Percentiles rank a stretch among this genome's conserved stretches.
These are phyloP conservation scores for Ogataea angusta DNA, from an alignment of 805 yeast species.

Conservation along the genomic window DNA sequence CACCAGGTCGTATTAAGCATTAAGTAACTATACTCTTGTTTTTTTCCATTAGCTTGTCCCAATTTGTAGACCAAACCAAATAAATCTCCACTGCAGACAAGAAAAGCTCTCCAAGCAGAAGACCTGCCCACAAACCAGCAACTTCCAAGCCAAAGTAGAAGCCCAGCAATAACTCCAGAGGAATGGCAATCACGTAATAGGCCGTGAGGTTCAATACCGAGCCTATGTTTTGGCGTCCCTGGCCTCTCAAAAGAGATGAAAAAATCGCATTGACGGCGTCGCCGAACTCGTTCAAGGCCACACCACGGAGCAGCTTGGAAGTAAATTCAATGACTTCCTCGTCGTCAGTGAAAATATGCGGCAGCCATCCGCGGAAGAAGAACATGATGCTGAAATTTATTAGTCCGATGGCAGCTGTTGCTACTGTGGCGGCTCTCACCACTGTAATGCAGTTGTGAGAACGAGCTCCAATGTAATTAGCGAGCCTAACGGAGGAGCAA, in stretches of 20 bases:
- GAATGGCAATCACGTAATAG: conserved; percentile 49
- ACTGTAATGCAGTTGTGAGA: conserved; percentile 35
- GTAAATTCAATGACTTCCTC: conserved; percentile 36
- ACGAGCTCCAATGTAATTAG: conserved; percentile 53
- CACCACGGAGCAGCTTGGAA: conserved; percentile 41
- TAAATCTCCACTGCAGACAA: neutral
- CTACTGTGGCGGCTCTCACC: conserved; percentile 35
- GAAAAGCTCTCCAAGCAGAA: neutral
- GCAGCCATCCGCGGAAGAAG: conserved; percentile 36
- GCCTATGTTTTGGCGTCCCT: conserved; percentile 53
- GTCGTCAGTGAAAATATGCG: conserved; percentile 42
- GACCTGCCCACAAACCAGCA: conserved; percentile 47
- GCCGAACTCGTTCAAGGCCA: conserved; percentile 48
- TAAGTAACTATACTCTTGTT: neutral
- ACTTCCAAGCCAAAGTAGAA: conserved; percentile 39
- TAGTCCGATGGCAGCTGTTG: conserved; percentile 33
- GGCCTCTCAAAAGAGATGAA: conserved; percentile 50
- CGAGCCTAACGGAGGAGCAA: conserved; percentile 50
- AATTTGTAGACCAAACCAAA: neutral
- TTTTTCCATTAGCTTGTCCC: neutral
- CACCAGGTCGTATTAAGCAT: neutral
- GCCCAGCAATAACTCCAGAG: conserved; percentile 44
- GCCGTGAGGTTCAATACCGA: conserved; percentile 44
- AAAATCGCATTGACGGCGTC: conserved; percentile 46
- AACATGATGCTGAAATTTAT: conserved; percentile 39